Conservation (phyloP, 345 rosid species). For the Hibiscus mutabilis region DNA sequence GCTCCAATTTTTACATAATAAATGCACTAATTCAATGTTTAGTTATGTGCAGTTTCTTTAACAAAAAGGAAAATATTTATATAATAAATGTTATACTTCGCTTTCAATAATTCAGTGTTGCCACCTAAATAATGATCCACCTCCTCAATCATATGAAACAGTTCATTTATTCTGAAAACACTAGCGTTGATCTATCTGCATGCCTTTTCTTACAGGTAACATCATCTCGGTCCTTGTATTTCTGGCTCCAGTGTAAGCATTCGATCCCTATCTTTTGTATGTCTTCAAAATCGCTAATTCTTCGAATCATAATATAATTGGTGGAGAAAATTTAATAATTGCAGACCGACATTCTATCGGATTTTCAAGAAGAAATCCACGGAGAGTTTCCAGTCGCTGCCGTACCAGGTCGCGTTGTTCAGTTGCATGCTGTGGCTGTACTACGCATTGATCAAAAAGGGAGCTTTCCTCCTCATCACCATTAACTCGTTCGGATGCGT, state of each 20-base stretch:
- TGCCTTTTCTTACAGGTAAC: constrained; percentile 46
- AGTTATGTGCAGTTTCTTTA: background rate
- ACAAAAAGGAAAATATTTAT: background rate
- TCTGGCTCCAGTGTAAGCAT: constrained; percentile 79
- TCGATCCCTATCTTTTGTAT: too few relatives aligned
- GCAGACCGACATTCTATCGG: constrained; percentile 73
- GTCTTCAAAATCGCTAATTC: too few relatives aligned
- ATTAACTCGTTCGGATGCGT: constrained; percentile 77
- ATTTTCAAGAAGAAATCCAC: constrained; percentile 68
- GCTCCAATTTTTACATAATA: background rate
- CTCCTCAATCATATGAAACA: constrained; percentile 1
- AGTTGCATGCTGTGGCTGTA: constrained; percentile 90
- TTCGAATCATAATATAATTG: too few relatives aligned
- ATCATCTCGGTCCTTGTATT: constrained; percentile 60
- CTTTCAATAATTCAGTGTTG: background rate
- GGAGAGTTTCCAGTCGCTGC: constrained; percentile 69
- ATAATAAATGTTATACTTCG: background rate
- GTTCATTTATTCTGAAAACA: background rate
- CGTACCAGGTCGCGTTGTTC: constrained; percentile 78
- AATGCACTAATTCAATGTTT: background rate
- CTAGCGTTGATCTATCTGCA: too few relatives aligned
- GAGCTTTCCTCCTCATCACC: constrained; percentile 67
- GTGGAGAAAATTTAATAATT: background rate
- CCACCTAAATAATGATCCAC: constrained; percentile 1
- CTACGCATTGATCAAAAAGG: constrained; percentile 56